These are phyloP conservation scores for Fusarium liriodendri DNA, from an alignment of 2,329 filamentous ascomycete species.

Conservation along the genomic window DNA sequence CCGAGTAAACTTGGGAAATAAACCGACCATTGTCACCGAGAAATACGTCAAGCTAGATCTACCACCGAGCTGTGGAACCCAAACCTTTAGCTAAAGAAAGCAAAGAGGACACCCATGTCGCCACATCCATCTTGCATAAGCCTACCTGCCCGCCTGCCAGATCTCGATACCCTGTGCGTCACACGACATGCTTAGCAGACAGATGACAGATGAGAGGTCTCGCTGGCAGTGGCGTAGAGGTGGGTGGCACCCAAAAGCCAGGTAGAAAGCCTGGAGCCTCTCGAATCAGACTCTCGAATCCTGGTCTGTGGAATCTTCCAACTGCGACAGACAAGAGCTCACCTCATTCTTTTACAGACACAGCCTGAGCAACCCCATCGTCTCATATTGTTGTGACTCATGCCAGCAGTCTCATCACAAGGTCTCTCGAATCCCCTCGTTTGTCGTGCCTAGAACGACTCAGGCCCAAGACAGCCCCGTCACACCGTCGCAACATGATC, in stretches of 20 bases:
- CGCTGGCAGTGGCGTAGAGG: background rate
- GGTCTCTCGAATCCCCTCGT: slow-evolving; percentile 6
- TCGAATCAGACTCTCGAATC: background rate
- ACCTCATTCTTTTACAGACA: background rate
- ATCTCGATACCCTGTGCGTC: slow-evolving; percentile 18
- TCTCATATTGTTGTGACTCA: slow-evolving; percentile 5
- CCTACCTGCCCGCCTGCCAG: slow-evolving; percentile 20
- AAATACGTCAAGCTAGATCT: background rate
- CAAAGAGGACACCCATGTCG: background rate
- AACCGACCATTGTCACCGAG: background rate
- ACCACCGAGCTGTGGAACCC: background rate
- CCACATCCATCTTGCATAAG: slow-evolving; percentile 24
- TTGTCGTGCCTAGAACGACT: slow-evolving; percentile 1
- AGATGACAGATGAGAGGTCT: background rate
- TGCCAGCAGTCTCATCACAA: background rate
- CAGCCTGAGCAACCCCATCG: slow-evolving; percentile 11
- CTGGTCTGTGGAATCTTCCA: background rate
- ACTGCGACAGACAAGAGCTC: background rate
- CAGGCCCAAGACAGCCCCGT: slow-evolving; percentile 14
- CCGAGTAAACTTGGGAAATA: background rate
- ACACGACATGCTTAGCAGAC: slow-evolving; percentile 5
- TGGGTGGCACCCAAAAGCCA: background rate
- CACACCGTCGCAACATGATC: slow-evolving; percentile 7
- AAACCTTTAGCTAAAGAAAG: background rate
- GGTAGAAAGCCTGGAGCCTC: background rate